Evolutionary conservation across 2,329 filamentous ascomycete species (phyloP).

Genomic region (Ceratocystis cubensis): DNA sequence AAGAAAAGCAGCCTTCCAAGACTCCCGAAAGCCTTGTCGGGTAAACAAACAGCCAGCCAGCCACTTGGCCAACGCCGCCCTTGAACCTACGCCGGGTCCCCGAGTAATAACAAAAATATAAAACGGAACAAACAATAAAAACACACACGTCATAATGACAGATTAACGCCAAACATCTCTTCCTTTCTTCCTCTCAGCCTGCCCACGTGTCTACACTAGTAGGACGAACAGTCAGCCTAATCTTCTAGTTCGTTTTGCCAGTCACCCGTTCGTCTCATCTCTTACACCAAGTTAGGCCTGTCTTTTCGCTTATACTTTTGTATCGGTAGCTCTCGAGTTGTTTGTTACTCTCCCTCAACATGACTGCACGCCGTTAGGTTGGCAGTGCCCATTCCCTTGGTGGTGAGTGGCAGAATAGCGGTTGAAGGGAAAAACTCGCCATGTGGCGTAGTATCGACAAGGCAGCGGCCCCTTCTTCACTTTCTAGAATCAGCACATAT

Average conservation of each 20-base stretch:
- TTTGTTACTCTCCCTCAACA: too few species aligned
- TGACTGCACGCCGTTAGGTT: too few species aligned
- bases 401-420: neutral
- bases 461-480: neutral
- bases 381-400: too few species aligned
- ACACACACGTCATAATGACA: neutral
- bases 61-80: slow-evolving; percentile 18
- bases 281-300: neutral
- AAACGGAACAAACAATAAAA: neutral
- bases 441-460: neutral
- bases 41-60: slow-evolving; percentile 18
- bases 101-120: slow-evolving; percentile 7
- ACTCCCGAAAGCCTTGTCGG: neutral
- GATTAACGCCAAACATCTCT: neutral
- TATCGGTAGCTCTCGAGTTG: too few species aligned
- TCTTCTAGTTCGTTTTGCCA: neutral
- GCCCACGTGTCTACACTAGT: slow-evolving; percentile 4
- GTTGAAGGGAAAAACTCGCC: neutral
- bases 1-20: neutral
- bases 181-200: neutral
- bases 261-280: neutral
- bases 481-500: neutral
- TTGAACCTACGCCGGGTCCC: slow-evolving; percentile 15
- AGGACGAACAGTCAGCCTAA: neutral
- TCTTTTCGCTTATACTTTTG: neutral